Evolutionary conservation across 2,329 filamentous ascomycete genomes (phyloP).

Genomic region (Knoxdaviesia proteae): DNA sequence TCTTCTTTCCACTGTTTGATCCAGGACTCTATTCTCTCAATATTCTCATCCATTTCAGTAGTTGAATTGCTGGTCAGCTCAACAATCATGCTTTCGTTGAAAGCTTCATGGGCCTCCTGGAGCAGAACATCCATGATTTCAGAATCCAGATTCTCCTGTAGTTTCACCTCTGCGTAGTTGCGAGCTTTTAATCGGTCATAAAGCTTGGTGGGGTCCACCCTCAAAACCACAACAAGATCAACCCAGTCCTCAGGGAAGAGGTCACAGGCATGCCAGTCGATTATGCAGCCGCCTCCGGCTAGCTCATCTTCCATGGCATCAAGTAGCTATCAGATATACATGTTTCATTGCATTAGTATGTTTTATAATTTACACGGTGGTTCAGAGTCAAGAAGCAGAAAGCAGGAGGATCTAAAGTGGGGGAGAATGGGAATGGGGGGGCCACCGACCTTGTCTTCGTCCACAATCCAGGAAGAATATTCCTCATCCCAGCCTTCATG

Average conservation of each 20-base stretch:
- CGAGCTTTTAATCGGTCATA: conserved; percentile 67
- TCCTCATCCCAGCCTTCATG: conserved; percentile 78
- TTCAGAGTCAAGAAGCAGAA: background rate
- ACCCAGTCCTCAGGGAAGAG: conserved; percentile 86
- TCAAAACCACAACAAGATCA: conserved; percentile 79
- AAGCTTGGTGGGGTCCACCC: conserved; percentile 57
- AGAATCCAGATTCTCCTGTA: conserved; percentile 89
- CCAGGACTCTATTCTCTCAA: conserved; percentile 70
- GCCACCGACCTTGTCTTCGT: conserved; percentile 67
- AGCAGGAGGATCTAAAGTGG: background rate
- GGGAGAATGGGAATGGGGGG: background rate
- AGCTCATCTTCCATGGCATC: conserved; percentile 75
- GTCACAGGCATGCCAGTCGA: conserved; percentile 98
- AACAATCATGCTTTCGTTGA: conserved; percentile 71
- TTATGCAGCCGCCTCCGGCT: conserved; percentile 60
- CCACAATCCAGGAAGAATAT: conserved; percentile 74
- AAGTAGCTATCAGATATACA: conserved; percentile 35
- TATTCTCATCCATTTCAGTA: conserved; percentile 74
- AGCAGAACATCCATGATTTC: conserved; percentile 95
- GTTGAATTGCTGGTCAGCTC: conserved; percentile 65
- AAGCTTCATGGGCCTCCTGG: conserved; percentile 74
- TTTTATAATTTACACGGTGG: background rate
- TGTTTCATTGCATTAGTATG: conserved; percentile 4
- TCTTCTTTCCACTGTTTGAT: conserved; percentile 61
- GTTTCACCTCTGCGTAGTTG: conserved; percentile 69